Conservation (phyloP, 257 asterid genomes). For the Petunia axillaris region DNA sequence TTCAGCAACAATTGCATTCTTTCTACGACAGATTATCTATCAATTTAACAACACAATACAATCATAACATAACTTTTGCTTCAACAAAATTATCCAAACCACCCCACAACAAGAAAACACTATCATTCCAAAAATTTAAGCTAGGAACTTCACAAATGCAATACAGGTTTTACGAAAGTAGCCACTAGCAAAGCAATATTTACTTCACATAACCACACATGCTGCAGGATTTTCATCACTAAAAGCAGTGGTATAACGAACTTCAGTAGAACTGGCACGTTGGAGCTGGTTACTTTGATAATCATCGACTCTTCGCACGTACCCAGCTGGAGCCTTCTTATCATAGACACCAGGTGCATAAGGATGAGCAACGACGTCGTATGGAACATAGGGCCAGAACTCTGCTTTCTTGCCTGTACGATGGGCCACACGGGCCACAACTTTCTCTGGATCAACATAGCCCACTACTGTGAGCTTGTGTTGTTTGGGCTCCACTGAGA, state of each 20-base stretch:
- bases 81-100: background rate
- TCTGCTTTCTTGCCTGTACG: conserved; percentile 95
- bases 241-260: conserved; percentile 93
- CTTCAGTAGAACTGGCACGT: conserved; percentile 89
- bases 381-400: conserved; percentile 97
- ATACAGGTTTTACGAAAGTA: background rate
- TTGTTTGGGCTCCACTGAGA: conserved; percentile 72
- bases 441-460: conserved; percentile 82
- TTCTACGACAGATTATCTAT: background rate
- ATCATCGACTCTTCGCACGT: conserved; percentile 54
- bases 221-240: conserved; percentile 90
- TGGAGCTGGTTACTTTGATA: conserved; percentile 60
- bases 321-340: conserved; percentile 93
- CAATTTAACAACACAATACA: background rate
- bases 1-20: background rate
- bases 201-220: conserved; percentile 77
- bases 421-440: conserved; percentile 81
- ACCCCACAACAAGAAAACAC: too few species aligned
- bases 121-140: background rate
- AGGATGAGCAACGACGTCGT: conserved; percentile 90
- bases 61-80: background rate
- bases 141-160: background rate
- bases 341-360: conserved; percentile 88
- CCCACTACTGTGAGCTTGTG: conserved; percentile 90
- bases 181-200: background rate